A percentile compares a stretch with the other conserved stretches of the same genome.
These are phyloP conservation scores for Epichloe sylvatica DNA, from an alignment of 2,329 filamentous ascomycete species.

Conservation along the genomic window DNA sequence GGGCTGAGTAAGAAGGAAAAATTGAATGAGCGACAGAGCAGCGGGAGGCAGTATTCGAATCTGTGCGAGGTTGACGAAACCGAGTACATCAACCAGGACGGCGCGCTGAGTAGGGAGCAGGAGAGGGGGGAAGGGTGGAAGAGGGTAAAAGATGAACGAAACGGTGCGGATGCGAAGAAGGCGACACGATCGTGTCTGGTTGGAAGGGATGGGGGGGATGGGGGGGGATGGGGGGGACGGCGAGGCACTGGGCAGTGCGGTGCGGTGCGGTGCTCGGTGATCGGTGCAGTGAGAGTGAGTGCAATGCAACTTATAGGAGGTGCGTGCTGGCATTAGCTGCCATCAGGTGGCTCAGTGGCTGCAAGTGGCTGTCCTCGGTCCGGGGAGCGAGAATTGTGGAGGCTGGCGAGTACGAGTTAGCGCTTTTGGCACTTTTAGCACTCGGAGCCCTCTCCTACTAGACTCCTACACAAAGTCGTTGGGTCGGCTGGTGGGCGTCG, in stretches of 20 bases:
- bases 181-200: background rate
- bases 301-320: background rate
- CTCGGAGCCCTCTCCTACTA: too few relatives aligned
- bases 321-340: background rate
- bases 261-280: background rate
- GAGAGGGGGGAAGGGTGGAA: background rate
- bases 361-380: background rate
- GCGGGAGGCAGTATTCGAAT: background rate
- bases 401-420: too few relatives aligned
- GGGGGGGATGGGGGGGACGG: background rate
- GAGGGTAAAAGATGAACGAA: background rate
- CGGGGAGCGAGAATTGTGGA: background rate
- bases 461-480: too few relatives aligned
- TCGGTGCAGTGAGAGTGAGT: background rate
- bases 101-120: background rate
- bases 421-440: too few relatives aligned
- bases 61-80: background rate
- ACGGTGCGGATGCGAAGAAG: background rate
- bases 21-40: slow-evolving; percentile 5
- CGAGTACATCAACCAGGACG: background rate
- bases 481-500: too few relatives aligned
- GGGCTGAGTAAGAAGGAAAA: background rate
- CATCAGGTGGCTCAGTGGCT: too few relatives aligned
- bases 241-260: background rate
- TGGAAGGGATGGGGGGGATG: too few relatives aligned